A percentile compares a stretch with the other conserved stretches of the same genome.
phyloP scores from a whole-genome alignment of 345 rosid genomes.

The Limnanthes douglasii region DNA sequence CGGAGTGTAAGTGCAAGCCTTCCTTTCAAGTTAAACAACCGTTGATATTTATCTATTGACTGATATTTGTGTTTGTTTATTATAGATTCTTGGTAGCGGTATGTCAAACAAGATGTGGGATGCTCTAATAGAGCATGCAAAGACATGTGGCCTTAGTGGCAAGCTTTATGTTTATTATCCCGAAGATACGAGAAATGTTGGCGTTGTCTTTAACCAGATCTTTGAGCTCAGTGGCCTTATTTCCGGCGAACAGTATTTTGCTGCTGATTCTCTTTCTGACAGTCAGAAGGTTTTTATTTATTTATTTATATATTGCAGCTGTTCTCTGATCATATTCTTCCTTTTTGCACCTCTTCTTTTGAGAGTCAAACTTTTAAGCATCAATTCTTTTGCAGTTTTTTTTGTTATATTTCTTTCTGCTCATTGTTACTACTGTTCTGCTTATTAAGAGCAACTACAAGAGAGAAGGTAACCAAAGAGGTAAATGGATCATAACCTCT shows the following conservation, averaged over 20 bases:
- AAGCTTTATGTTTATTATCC: slow-evolving; percentile 77
- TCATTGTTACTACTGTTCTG: too few species aligned
- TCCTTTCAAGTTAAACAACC: slow-evolving; percentile 8
- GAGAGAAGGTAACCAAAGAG: too few species aligned
- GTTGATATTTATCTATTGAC: slow-evolving; percentile 4
- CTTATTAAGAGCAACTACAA: too few species aligned
- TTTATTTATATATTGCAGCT: too few species aligned
- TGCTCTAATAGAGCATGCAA: slow-evolving; percentile 84
- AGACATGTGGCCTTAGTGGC: slow-evolving; percentile 78
- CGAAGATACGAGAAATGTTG: slow-evolving; percentile 68
- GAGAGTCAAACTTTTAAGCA: too few species aligned
- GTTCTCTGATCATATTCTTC: too few species aligned
- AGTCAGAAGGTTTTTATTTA: slow-evolving; percentile 93
- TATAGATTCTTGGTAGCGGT: slow-evolving; percentile 95
- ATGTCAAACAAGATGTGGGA: slow-evolving; percentile 99
- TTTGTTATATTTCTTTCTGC: too few species aligned
- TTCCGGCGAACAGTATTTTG: slow-evolving; percentile 65
- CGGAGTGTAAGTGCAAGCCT: slow-evolving; percentile 50
- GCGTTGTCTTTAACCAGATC: slow-evolving; percentile 76
- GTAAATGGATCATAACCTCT: too few species aligned
- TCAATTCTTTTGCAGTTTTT: too few species aligned
- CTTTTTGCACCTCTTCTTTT: too few species aligned
- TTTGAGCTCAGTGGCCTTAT: slow-evolving; percentile 77
- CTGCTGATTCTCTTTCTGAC: slow-evolving; percentile 75
- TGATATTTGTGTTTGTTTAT: slow-evolving; percentile 11